These are phyloP conservation scores for Globisporangium iwayamae DNA, from an alignment of 352 stramenopile genomes.

Conservation along the genomic window DNA sequence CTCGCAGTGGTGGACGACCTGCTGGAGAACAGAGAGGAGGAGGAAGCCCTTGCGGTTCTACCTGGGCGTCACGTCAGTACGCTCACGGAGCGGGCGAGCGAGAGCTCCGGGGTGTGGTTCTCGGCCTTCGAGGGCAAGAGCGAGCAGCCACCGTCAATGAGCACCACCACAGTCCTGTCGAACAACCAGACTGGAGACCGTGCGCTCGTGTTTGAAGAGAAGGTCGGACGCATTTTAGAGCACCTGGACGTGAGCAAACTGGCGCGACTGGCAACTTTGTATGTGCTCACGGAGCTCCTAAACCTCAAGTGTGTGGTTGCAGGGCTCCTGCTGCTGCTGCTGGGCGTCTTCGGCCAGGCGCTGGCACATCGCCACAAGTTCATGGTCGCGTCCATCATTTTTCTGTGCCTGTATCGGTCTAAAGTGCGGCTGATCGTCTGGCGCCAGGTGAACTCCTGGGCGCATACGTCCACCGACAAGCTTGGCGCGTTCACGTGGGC, in stretches of 20 bases:
- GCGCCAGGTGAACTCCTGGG: slow-evolving; percentile 39
- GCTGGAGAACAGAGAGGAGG: slow-evolving; percentile 31
- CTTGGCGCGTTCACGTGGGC: slow-evolving; percentile 54
- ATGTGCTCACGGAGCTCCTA: slow-evolving; percentile 53
- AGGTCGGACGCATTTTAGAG: slow-evolving; percentile 47
- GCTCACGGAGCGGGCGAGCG: not conserved
- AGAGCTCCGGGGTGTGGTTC: not conserved
- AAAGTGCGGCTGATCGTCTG: slow-evolving; percentile 38
- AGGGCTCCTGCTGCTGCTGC: slow-evolving; percentile 42
- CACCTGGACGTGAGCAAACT: slow-evolving; percentile 59
- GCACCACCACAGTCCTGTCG: slow-evolving; percentile 4
- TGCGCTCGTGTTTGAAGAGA: slow-evolving; percentile 47
- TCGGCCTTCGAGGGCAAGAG: slow-evolving; percentile 1
- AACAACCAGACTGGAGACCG: slow-evolving; percentile 6
- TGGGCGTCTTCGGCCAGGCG: slow-evolving; percentile 48
- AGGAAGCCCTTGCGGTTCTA: slow-evolving; percentile 8
- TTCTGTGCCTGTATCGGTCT: slow-evolving; percentile 62
- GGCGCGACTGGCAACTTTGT: slow-evolving; percentile 40
- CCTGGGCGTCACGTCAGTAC: not conserved
- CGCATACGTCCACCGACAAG: slow-evolving; percentile 61
- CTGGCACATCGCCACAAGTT: slow-evolving; percentile 68
- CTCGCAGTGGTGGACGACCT: slow-evolving; percentile 47
- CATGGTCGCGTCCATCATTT: slow-evolving; percentile 68
- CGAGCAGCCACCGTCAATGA: not conserved
- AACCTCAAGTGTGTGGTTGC: slow-evolving; percentile 42